Percentiles rank a stretch among this genome's conserved stretches.
phyloP scores from a whole-genome alignment of 2,329 filamentous ascomycete genomes.

The Aureobasidium zeae region DNA sequence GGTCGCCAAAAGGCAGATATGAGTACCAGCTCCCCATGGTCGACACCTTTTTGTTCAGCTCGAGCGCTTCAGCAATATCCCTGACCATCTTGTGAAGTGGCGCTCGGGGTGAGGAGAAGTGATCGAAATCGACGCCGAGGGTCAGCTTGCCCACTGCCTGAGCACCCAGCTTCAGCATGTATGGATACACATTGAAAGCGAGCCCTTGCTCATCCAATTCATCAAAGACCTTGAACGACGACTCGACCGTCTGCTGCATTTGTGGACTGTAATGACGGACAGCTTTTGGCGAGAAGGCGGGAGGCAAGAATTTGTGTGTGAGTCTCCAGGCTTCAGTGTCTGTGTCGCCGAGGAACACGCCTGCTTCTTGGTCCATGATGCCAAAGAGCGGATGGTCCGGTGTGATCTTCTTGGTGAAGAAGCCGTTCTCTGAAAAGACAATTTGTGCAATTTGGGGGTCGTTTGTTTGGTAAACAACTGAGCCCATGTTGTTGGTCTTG shows the following conservation, averaged over 20 bases:
- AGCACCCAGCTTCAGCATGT: conserved; percentile 42
- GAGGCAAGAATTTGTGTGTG: conserved; percentile 54
- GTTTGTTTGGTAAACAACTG: conserved; percentile 29
- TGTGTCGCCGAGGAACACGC: conserved; percentile 37
- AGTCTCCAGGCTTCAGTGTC: conserved; percentile 42
- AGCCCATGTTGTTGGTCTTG: conserved; percentile 32
- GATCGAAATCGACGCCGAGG: conserved; percentile 37
- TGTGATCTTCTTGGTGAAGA: conserved; percentile 36
- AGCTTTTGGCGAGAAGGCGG: conserved; percentile 50
- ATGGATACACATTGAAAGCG: conserved; percentile 42
- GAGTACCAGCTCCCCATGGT: conserved; percentile 49
- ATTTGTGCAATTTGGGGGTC: conserved; percentile 29
- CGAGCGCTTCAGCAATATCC: conserved; percentile 42
- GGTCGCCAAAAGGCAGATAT: conserved; percentile 49
- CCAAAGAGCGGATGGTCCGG: conserved; percentile 26
- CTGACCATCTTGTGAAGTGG: conserved; percentile 44
- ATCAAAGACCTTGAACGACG: conserved; percentile 41
- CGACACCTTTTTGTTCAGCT: conserved; percentile 51
- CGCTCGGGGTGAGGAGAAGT: conserved; percentile 37
- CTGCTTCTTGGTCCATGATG: conserved; percentile 27
- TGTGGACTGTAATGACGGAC: conserved; percentile 51
- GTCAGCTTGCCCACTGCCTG: conserved; percentile 38
- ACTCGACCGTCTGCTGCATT: conserved; percentile 48
- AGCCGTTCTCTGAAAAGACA: conserved; percentile 29
- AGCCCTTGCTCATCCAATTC: conserved; percentile 38